These are phyloP conservation scores for maize (Zea mays) DNA, from an alignment of 176 grass and related monocot genomes.

Conservation along the genomic window DNA sequence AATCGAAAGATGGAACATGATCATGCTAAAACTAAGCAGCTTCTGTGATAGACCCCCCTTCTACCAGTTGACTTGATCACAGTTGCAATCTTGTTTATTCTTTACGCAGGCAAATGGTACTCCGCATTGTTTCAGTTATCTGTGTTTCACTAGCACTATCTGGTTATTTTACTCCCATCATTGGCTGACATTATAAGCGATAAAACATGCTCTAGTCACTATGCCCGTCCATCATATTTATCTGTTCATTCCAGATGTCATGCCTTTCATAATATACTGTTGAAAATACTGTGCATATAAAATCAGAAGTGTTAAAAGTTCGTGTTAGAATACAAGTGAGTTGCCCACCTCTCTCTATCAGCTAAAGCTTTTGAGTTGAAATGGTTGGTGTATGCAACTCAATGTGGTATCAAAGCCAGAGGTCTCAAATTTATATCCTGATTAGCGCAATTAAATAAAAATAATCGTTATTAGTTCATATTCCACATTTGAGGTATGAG, in stretches of 20 bases:
- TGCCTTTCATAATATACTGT: background rate
- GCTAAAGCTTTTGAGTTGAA: too few relatives aligned
- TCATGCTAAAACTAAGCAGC: constrained; percentile 1
- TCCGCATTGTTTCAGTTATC: constrained; percentile 4
- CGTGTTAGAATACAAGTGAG: too few relatives aligned
- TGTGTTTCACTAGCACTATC: background rate
- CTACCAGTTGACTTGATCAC: too few relatives aligned
- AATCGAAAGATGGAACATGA: constrained; percentile 13
- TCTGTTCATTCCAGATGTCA: background rate
- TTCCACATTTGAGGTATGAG: too few relatives aligned
- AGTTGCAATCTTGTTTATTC: constrained; percentile 1
- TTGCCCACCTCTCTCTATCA: too few relatives aligned
- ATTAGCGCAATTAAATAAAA: too few relatives aligned
- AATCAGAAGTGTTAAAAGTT: background rate
- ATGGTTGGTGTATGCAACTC: too few relatives aligned
- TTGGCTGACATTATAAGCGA: background rate
- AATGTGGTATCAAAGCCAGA: too few relatives aligned
- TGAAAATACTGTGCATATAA: background rate
- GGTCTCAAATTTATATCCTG: too few relatives aligned
- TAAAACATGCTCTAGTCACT: background rate
- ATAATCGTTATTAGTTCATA: too few relatives aligned
- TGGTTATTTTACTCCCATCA: constrained; percentile 9
- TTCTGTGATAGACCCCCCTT: constrained; percentile 16
- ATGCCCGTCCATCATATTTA: background rate
- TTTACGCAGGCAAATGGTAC: background rate